These are phyloP conservation scores for Dryas drummondii DNA, from an alignment of 306 rosid genomes.

Conservation along the genomic window DNA sequence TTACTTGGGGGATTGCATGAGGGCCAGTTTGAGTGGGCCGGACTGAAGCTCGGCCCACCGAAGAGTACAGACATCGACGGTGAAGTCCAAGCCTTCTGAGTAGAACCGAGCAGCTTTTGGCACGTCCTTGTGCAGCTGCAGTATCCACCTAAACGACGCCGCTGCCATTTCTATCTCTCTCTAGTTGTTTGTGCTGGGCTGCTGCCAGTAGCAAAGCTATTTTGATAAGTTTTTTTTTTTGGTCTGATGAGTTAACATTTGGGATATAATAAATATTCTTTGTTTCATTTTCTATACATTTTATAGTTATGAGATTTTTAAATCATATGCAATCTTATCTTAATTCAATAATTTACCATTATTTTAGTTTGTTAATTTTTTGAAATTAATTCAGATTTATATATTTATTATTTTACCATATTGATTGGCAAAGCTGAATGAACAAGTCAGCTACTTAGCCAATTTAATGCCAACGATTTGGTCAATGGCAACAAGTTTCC, in stretches of 20 bases:
- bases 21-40: constrained; percentile 78
- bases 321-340: too few relatives aligned
- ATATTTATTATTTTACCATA: background rate
- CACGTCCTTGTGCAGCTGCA: constrained; percentile 77
- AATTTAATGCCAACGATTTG: too few relatives aligned
- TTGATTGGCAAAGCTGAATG: background rate
- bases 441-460: background rate
- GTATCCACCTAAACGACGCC: constrained; percentile 74
- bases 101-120: constrained; percentile 83
- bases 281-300: too few relatives aligned
- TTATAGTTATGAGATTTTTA: too few relatives aligned
- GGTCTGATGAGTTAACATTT: too few relatives aligned
- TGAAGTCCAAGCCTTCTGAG: constrained; percentile 76
- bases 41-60: constrained; percentile 93
- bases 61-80: constrained; percentile 66
- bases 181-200: background rate
- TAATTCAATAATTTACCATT: too few relatives aligned
- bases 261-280: too few relatives aligned
- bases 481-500: too few relatives aligned
- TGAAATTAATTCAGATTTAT: too few relatives aligned
- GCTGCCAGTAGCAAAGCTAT: too few relatives aligned
- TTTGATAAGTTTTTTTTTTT: too few relatives aligned
- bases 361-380: too few relatives aligned
- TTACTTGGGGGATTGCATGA: constrained; percentile 71
- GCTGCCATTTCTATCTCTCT: constrained; percentile 35